Conservation (phyloP, 371 early-diverging fungal genomes). For the Mucor lusitanicus region DNA sequence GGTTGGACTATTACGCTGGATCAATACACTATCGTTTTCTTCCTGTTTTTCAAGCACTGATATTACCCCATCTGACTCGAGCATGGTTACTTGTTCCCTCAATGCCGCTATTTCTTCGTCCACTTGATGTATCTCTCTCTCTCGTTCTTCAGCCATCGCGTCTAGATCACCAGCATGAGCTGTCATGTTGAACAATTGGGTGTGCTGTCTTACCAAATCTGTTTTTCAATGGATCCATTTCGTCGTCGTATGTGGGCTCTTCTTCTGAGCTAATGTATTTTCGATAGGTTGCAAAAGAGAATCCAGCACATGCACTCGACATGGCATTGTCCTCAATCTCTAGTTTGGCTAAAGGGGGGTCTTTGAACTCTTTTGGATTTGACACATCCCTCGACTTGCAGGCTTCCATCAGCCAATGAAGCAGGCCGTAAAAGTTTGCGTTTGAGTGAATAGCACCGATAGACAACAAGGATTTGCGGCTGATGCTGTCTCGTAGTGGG, state of each 20-base stretch:
- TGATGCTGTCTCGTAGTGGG: slow-evolving; percentile 9
- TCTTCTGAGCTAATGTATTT: neutral
- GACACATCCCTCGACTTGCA: neutral
- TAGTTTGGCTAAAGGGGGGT: neutral
- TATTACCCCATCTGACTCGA: neutral
- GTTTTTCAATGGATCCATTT: neutral
- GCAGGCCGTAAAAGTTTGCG: slow-evolving; percentile 2
- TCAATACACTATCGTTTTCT: neutral
- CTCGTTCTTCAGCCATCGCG: neutral
- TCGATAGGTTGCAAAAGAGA: neutral
- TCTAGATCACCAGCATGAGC: neutral
- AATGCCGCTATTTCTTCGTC: neutral
- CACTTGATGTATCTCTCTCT: neutral
- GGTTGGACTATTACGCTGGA: neutral
- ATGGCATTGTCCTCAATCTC: neutral
- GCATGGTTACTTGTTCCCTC: neutral
- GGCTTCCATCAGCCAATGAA: slow-evolving; percentile 10
- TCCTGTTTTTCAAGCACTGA: too few species aligned
- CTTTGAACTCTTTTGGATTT: neutral
- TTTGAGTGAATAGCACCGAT: slow-evolving; percentile 15
- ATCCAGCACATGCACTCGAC: neutral
- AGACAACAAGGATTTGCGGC: neutral
- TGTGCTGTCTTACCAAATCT: neutral
- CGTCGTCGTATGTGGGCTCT: neutral
- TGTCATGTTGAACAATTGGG: neutral